Base-by-base conservation (phyloP, 2,329 filamentous ascomycete genomes). In the Aspergillus sp. region DNA sequence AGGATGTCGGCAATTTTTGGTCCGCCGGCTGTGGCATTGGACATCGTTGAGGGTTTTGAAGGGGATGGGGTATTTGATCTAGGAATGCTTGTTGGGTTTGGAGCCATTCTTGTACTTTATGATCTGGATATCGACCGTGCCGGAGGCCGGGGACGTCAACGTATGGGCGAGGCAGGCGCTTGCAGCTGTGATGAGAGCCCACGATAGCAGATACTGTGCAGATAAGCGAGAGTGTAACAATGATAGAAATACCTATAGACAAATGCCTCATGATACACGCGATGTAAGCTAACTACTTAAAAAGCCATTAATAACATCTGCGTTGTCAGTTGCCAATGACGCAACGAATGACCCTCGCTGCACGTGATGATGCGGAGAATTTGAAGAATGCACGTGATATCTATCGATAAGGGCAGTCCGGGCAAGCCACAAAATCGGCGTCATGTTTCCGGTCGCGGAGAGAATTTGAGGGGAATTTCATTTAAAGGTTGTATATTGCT, bases 1-100 rank as follows among this genome's bases (percentile, higher is more conserved):
- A 96, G 83, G 30, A 95, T 84, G 68, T 97, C 91, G 38, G 85
- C 86, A 48, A 97, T 81, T 51, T 88, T 81, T 27, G 91, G 79
- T 43, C 74, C 74, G 13, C 52, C 42, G 17, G 15, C 1, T 17
- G 13, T 20, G 37, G 37, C 15, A 7, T 19, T 39, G 37, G 19
- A 12, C 33, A 37, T 37, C 7, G 6, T 15, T 37, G 33, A 37
- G 33, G 5, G 13, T 5, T 0, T 7, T 17, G 33, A 5, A 7
- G 17, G 10, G 37, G 13, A 17, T 39, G 33, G 33, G n/a, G n/a
- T 3, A 35, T 35, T 7, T 35, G 5, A 5, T 15, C 58, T 10
- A 62, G 49, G 23, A 17, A 9, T 10, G 61, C 51, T 23, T 60
- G 57, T 23, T 61, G 63, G 44, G 39, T 46, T 6, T 46, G 43